Conservation (phyloP, 208 protist species). For the Crithidia expoeki region DNA sequence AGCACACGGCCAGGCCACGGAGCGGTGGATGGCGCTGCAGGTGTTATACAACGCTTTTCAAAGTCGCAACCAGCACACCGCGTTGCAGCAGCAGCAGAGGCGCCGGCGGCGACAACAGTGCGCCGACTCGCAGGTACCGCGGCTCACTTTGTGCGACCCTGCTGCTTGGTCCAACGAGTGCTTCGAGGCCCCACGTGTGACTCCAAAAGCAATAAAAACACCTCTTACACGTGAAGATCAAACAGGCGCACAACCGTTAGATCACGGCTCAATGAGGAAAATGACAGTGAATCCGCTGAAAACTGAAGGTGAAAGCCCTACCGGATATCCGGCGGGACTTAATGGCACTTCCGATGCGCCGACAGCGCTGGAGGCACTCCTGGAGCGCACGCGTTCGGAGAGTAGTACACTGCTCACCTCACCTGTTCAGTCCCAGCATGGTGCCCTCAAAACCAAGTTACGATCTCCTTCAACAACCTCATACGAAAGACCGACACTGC, state of each 20-base stretch:
- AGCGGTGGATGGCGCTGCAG: slow-evolving; percentile 16
- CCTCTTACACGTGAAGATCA: too few relatives aligned
- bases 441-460: neutral
- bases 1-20: slow-evolving; percentile 13
- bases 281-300: neutral
- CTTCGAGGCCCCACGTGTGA: neutral
- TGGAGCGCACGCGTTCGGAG: slow-evolving; percentile 7
- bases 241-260: neutral
- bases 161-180: neutral
- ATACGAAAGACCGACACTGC: neutral
- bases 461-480: neutral
- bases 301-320: neutral
- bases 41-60: slow-evolving; percentile 1
- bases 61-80: neutral
- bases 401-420: neutral
- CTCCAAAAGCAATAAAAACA: neutral
- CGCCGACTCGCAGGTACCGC: neutral
- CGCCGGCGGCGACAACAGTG: neutral
- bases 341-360: neutral
- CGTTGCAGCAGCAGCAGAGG: neutral
- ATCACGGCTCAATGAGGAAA: too few relatives aligned
- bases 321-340: too few relatives aligned
- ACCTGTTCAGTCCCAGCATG: neutral
- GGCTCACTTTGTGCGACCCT: neutral
- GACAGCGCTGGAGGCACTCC: slow-evolving; percentile 14